Evolutionary conservation across 345 rosid genomes (phyloP).

Genomic region (Acer yangbiense): DNA sequence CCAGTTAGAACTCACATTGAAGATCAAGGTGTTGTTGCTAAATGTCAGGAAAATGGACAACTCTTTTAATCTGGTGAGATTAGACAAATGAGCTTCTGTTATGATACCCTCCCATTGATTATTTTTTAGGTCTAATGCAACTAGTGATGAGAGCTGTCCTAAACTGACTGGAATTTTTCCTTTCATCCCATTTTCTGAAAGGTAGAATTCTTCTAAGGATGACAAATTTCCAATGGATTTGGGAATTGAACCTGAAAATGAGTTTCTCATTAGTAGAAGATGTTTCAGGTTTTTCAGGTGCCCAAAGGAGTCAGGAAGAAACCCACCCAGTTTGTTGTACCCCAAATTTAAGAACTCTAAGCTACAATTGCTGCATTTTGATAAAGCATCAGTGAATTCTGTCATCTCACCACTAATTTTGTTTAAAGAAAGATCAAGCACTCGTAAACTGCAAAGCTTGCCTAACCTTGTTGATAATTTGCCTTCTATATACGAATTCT

Average conservation of each 20-base stretch:
- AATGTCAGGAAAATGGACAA: not conserved
- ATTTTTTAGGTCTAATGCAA: no score
- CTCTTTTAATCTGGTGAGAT: no score
- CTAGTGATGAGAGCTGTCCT: conserved; percentile 17
- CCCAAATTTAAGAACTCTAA: conserved; percentile 26
- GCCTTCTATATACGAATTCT: conserved; percentile 7
- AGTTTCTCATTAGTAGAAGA: not conserved
- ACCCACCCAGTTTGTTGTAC: conserved; percentile 19
- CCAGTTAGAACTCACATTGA: conserved; percentile 11
- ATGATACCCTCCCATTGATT: conserved; percentile 19
- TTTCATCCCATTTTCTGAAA: conserved; percentile 17
- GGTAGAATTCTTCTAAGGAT: conserved; percentile 14
- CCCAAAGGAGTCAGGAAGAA: conserved; percentile 10
- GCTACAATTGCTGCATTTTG: conserved; percentile 20
- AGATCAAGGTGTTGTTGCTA: not conserved
- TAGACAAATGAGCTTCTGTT: no score
- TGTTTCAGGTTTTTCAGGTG: not conserved
- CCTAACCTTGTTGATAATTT: not conserved
- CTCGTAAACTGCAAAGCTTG: conserved; percentile 16
- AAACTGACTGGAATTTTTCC: conserved; percentile 25
- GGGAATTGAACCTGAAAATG: conserved; percentile 25
- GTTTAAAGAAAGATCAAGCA: conserved; percentile 22
- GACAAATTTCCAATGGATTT: conserved; percentile 24
- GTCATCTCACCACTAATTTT: conserved; percentile 8
- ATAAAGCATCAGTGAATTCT: conserved; percentile 11